A percentile compares a stretch with the other conserved stretches of the same genome.
These are phyloP conservation scores for Areca catechu DNA, from an alignment of 176 grass and related monocot species.

Conservation along the genomic window DNA sequence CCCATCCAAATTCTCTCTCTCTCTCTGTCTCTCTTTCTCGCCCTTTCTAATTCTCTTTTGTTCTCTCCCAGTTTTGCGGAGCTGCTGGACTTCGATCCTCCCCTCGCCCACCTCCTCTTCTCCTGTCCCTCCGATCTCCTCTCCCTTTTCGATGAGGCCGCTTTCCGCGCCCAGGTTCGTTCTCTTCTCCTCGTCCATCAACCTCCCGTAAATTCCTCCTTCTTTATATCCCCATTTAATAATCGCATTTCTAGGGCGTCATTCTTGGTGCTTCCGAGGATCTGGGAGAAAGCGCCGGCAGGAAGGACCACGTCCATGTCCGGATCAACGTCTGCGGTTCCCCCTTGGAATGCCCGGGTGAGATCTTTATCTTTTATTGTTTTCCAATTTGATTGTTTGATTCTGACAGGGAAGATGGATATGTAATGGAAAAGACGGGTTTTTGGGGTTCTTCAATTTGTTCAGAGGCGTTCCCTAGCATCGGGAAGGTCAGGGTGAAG, in stretches of 20 bases:
- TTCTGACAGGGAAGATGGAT: not conserved
- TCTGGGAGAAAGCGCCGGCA: not conserved
- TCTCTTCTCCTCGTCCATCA: not conserved
- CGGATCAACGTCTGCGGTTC: slow-evolving; percentile 58
- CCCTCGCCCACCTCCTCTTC: slow-evolving; percentile 34
- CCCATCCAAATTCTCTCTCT: not conserved
- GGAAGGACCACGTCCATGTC: slow-evolving; percentile 51
- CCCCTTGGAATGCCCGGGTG: slow-evolving; percentile 54
- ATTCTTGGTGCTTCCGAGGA: slow-evolving; percentile 14
- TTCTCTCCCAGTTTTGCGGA: slow-evolving; percentile 50
- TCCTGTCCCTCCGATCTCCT: slow-evolving; percentile 23
- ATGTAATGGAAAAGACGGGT: not conserved
- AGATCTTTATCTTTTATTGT: not conserved
- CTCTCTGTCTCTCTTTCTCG: not conserved
- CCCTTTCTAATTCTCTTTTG: slow-evolving; percentile 1
- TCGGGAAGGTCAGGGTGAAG: slow-evolving; percentile 79
- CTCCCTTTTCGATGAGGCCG: slow-evolving; percentile 24
- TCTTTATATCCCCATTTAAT: not conserved
- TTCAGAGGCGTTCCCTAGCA: slow-evolving; percentile 62
- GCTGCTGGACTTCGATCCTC: slow-evolving; percentile 51
- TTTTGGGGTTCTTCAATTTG: not conserved
- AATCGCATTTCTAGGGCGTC: slow-evolving; percentile 21
- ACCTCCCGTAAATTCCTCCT: not conserved
- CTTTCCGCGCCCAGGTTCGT: slow-evolving; percentile 32
- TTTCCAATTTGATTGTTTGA: slow-evolving; percentile 7